Base-by-base conservation (phyloP, 2,329 filamentous ascomycete species). In the Apiospora marii region DNA sequence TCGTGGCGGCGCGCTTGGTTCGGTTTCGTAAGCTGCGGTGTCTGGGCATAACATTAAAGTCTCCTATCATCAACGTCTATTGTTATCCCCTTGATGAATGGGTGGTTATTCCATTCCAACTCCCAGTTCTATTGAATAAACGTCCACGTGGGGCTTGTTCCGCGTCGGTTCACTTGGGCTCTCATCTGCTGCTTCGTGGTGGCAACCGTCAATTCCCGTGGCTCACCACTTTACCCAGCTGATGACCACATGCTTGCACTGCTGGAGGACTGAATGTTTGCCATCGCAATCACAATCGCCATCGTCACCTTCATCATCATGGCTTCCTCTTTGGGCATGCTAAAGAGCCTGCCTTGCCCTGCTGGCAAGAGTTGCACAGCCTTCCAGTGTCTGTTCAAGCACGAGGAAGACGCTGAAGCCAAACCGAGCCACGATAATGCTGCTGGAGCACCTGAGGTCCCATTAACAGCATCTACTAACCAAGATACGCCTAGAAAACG, bases 321-420 rank as follows among this genome's bases (percentile, higher is more conserved):
- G 58, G 58, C 58, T 41, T 64, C 58, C 34, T 64, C 58, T 37
- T 10, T 64, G 49, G 77, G 78, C 16, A 75, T 78, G 53, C 84
- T 88, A 74, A 88, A 87, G 76, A 84, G 83, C 73, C 84, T 88
- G 68, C 85, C 86, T 13, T 88, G 87, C 75, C 87, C 87, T 7
- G 85, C 85, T 27, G 86, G 86, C 69, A 81, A 83, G 67, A 80
- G 73, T 2, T 88, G 87, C 76, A 85, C 83, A 12, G 85, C 86
- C 22, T 87, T 87, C 75, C 82, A 85, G 73, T 88, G 87, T 75
- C 83, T 88, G 51, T 88, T 88, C 75, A 84, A 85, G 41, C 85
- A 88, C 75, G 79, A 80, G 46, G 78, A 76, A 43, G 78, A 78
- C 6, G 13, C 30, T 12, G 34, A 64, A 24, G 58, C 58, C 58